Evolutionary conservation across 192 early-diverging fungal species (phyloP).

Genomic region (Coemansia sp.): DNA sequence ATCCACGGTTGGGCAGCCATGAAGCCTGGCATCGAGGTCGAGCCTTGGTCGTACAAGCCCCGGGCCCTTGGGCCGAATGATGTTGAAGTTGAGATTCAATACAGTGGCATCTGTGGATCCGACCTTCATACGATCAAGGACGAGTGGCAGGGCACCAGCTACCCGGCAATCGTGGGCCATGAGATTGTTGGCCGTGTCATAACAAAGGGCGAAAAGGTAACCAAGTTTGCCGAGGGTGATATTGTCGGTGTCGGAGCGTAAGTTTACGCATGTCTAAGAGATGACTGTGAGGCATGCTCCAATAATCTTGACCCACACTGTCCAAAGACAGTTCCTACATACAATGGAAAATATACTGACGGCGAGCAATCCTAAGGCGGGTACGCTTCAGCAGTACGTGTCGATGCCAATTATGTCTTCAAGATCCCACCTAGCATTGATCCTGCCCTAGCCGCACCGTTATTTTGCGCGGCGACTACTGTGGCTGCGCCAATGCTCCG

Average conservation of each 20-base stretch:
- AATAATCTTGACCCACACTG: conserved; percentile 49
- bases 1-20: conserved; percentile 52
- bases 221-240: conserved; percentile 58
- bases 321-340: conserved; percentile 47
- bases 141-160: conserved; percentile 56
- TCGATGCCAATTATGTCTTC: conserved; percentile 63
- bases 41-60: conserved; percentile 58
- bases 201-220: conserved; percentile 59
- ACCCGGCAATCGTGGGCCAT: conserved; percentile 62
- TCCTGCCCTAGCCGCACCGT: conserved; percentile 62
- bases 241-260: conserved; percentile 68
- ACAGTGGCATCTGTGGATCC: conserved; percentile 76
- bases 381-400: conserved; percentile 63
- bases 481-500: conserved; percentile 70
- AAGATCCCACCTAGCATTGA: conserved; percentile 58
- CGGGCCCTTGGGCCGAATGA: conserved; percentile 61
- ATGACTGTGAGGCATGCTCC: conserved; percentile 57
- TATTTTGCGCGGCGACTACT: conserved; percentile 82
- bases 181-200: conserved; percentile 68
- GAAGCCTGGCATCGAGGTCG: conserved; percentile 32
- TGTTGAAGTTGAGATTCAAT: conserved; percentile 72
- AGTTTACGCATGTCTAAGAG: conserved; percentile 57
- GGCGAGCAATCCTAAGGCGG: conserved; percentile 59
- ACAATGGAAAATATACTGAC: conserved; percentile 57
- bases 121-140: conserved; percentile 70